Evolutionary conservation across 371 early-diverging fungal species (phyloP).

Genomic region (Capillidium rhysosporum): DNA sequence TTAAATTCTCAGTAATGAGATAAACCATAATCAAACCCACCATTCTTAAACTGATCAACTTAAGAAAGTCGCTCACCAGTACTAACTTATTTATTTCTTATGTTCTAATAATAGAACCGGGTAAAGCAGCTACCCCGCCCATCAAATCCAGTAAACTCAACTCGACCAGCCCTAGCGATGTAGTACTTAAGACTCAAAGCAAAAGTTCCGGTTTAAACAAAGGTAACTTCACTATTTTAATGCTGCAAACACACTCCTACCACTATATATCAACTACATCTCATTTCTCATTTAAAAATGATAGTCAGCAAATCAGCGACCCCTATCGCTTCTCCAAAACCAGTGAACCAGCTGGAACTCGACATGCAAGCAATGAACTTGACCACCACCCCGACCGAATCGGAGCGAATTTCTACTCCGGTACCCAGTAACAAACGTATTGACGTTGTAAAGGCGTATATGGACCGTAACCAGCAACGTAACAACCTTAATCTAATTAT

Average conservation of each 20-base stretch:
- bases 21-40: not conserved
- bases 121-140: not conserved
- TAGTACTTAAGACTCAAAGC: conserved; percentile 37
- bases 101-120: not conserved
- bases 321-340: not conserved
- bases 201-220: conserved; percentile 3
- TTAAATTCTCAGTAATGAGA: not conserved
- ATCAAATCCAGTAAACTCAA: conserved; percentile 36
- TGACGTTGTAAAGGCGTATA: conserved; percentile 51
- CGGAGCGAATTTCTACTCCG: conserved; percentile 6
- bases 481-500: conserved; percentile 64
- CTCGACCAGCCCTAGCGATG: conserved; percentile 67
- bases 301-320: not conserved
- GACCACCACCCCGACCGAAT: not conserved
- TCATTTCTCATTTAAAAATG: no score
- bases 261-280: no score
- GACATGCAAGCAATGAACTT: conserved; percentile 3
- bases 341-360: not conserved
- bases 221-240: no score
- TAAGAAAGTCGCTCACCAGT: not conserved
- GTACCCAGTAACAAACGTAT: conserved; percentile 28
- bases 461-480: conserved; percentile 43
- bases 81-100: not conserved
- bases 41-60: not conserved
- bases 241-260: no score